Percentiles rank a stretch among this genome's conserved stretches.
Conservation (phyloP, 1,284 basidiomycete genomes). For the Trichosporon ovoides region DNA sequence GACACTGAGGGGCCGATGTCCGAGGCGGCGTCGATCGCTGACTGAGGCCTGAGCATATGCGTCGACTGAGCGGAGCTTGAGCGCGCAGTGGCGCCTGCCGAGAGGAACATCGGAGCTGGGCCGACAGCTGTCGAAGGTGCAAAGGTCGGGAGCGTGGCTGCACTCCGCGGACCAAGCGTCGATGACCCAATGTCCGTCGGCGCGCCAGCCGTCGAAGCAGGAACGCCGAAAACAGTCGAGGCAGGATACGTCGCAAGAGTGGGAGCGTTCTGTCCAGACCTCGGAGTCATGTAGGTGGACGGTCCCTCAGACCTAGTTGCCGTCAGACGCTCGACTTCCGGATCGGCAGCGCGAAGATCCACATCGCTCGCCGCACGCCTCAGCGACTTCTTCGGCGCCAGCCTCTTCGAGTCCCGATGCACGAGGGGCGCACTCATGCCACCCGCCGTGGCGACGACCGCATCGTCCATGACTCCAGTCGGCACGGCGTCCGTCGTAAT, state of each 20-base stretch:
- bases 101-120: too few species aligned
- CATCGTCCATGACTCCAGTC: slow-evolving; percentile 34
- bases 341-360: slow-evolving; percentile 25
- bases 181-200: too few species aligned
- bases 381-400: slow-evolving; percentile 34
- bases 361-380: slow-evolving; percentile 45
- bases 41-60: background rate
- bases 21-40: background rate
- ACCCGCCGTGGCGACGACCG: slow-evolving; percentile 38
- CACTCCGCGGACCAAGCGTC: too few species aligned
- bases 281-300: background rate
- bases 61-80: too few species aligned
- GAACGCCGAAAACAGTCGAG: background rate
- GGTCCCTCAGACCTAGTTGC: slow-evolving; percentile 7
- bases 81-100: too few species aligned
- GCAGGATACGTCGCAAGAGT: background rate
- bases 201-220: background rate
- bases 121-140: background rate
- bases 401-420: slow-evolving; percentile 37
- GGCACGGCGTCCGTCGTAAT: slow-evolving; percentile 7
- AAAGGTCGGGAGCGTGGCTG: background rate
- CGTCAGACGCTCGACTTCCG: background rate
- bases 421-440: slow-evolving; percentile 35
- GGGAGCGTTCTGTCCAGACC: background rate
- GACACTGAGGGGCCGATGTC: background rate